Evolutionary conservation across 1,284 basidiomycete species (phyloP).

Genomic region (Malassezia sp.): DNA sequence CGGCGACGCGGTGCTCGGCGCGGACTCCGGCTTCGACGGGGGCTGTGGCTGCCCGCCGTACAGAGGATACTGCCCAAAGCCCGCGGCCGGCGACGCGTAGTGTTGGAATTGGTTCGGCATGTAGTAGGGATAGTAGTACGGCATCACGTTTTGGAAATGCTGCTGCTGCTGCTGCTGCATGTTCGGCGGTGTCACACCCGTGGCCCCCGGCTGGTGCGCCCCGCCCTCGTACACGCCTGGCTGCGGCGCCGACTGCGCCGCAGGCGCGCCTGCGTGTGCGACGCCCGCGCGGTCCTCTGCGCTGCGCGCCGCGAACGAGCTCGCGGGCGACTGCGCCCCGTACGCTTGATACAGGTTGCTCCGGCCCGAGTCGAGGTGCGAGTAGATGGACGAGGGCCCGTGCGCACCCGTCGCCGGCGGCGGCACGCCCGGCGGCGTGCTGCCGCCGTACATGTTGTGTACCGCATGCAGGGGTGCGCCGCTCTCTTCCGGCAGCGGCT

Average conservation of each 20-base stretch:
- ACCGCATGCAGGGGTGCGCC: neutral
- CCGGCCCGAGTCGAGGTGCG: conserved; percentile 29
- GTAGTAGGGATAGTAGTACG: conserved; percentile 47
- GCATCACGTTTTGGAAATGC: conserved; percentile 44
- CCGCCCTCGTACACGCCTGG: conserved; percentile 11
- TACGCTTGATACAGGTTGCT: conserved; percentile 6
- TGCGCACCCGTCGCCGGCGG: neutral
- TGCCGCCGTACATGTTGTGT: no score
- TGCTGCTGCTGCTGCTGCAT: conserved; percentile 30
- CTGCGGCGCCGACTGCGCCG: neutral
- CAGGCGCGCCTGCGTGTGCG: no score
- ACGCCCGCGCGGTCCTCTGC: no score
- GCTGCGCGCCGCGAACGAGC: neutral
- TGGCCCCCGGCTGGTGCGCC: conserved; percentile 21
- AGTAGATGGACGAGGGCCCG: conserved; percentile 35
- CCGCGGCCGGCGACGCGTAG: conserved; percentile 41
- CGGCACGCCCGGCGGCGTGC: neutral
- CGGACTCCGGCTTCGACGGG: conserved; percentile 30
- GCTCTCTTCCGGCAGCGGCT: neutral
- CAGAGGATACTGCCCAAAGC: conserved; percentile 45
- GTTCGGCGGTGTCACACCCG: conserved; percentile 15
- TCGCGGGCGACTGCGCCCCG: neutral
- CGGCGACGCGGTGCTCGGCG: conserved; percentile 30
- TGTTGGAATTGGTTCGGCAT: conserved; percentile 47
- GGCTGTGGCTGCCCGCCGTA: conserved; percentile 43